Evolutionary conservation across 2,329 filamentous ascomycete species (phyloP), one percentile per base, ranked within the genome.

Genomic region (Colletotrichum tabaci): DNA sequence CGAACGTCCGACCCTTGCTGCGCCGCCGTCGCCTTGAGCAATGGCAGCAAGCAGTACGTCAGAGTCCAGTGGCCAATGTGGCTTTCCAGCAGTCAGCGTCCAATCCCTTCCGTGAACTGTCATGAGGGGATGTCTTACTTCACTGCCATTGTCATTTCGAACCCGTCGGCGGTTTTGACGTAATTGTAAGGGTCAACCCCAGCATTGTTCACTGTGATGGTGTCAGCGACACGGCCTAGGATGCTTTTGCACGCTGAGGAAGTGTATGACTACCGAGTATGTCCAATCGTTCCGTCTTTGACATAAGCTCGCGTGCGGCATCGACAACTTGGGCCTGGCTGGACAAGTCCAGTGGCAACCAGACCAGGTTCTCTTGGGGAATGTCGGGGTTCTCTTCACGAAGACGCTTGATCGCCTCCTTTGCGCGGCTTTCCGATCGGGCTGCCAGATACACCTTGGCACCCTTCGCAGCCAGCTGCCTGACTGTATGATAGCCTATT

Each of bases 111-210:
- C 5, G 21, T 26, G 18, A 26, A 7, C 0, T 30, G 4, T 1
- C 49, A 4, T 52, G 13, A 4, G 49, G 9, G 49, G 21, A 13
- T 30, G 6, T 52, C 49, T 12, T 26, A 52, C 49, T 52, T 52
- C 49, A 52, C 49, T 30, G 49, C 49, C 49, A 52, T 52, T 52
- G 49, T 52, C 49, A 52, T 52, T 23, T 52, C 49, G 49, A 52
- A 52, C 12, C 49, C 49, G 3, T 52, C 49, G 10, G 15, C 49
- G 3, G 49, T 52, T 30, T 13, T 26, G 23, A 52, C 49, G 30
- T 52, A 52, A 9, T 52, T 52, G 49, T 52, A 52, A 4, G 49
- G 49, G 49, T 52, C 49, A 12, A 52, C 10, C 5, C 49, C 49
- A 26, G 49, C 49, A 16, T 52, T 52, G 13, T 52, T 52, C 23